Conservation (phyloP, 345 rosid species). For the Crucihimalaya himalaica region DNA sequence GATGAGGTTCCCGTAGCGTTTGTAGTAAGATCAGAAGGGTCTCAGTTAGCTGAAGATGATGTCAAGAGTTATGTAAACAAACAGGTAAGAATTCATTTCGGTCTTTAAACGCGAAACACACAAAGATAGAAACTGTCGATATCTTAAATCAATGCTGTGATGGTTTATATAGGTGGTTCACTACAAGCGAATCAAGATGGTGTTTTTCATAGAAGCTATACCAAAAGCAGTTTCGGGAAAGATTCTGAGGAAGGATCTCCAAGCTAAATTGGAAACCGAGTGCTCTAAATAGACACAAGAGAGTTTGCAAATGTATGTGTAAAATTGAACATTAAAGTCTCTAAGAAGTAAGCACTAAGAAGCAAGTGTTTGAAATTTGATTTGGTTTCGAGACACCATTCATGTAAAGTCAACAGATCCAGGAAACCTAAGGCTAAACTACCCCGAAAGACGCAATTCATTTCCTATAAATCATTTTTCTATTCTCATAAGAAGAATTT, state of each 20-base stretch:
- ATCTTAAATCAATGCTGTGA: not conserved
- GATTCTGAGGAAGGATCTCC: slow-evolving; percentile 67
- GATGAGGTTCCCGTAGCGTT: slow-evolving; percentile 87
- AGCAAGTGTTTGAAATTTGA: not conserved
- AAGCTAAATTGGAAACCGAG: slow-evolving; percentile 50
- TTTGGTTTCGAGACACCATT: slow-evolving; percentile 14
- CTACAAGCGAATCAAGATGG: slow-evolving; percentile 62
- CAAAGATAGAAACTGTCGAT: not conserved
- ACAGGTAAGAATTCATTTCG: slow-evolving; percentile 48
- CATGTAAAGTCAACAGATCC: slow-evolving; percentile 17
- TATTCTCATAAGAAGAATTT: not conserved
- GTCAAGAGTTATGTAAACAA: slow-evolving; percentile 68
- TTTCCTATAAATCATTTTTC: not conserved
- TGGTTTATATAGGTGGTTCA: slow-evolving; percentile 55
- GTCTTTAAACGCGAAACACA: not conserved
- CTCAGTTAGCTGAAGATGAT: slow-evolving; percentile 69
- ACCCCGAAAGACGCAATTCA: not conserved
- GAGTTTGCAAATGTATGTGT: slow-evolving; percentile 11
- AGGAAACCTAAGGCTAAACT: slow-evolving; percentile 8
- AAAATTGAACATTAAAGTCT: not conserved
- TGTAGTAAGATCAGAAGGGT: slow-evolving; percentile 62
- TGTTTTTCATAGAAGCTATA: slow-evolving; percentile 56
- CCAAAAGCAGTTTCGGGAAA: slow-evolving; percentile 86
- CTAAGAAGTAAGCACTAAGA: slow-evolving; percentile 7
- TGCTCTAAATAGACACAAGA: slow-evolving; percentile 19